Conservation (phyloP, 2,329 filamentous ascomycete genomes). For the Calonectria honghensis region DNA sequence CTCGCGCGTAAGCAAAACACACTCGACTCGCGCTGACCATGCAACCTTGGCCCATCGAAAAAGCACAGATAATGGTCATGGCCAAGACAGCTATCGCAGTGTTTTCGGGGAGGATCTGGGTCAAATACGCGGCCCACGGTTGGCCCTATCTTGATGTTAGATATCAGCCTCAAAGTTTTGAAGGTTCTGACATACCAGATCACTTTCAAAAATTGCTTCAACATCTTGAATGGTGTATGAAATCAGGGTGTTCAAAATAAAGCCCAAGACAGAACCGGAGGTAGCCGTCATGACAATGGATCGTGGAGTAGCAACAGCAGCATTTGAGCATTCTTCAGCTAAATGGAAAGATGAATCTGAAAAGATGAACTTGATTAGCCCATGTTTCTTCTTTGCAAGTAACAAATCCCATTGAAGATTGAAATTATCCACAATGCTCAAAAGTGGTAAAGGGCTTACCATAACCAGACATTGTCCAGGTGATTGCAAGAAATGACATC, state of each 20-base stretch:
- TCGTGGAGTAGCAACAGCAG: slow-evolving; percentile 37
- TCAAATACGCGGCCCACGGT: slow-evolving; percentile 40
- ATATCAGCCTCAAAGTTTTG: rapidly evolving
- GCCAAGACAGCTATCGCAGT: slow-evolving; percentile 35
- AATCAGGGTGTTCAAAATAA: slow-evolving; percentile 36
- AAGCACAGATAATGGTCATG: slow-evolving; percentile 40
- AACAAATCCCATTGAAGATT: background rate
- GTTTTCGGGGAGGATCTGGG: slow-evolving; percentile 34
- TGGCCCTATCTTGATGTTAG: slow-evolving; percentile 30
- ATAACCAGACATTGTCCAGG: slow-evolving; percentile 44
- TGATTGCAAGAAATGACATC: slow-evolving; percentile 42
- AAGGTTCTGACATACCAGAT: slow-evolving; percentile 14
- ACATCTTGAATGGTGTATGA: slow-evolving; percentile 41
- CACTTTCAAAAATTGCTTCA: slow-evolving; percentile 39
- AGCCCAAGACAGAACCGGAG: slow-evolving; percentile 36
- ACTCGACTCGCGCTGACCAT: slow-evolving; percentile 41
- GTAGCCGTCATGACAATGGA: slow-evolving; percentile 41
- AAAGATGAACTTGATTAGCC: background rate
- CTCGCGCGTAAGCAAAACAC: slow-evolving; percentile 41
- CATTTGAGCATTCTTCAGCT: slow-evolving; percentile 41
- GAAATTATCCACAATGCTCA: background rate
- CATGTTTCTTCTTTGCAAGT: too few species aligned
- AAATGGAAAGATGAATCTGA: slow-evolving; percentile 40
- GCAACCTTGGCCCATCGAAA: slow-evolving; percentile 39
- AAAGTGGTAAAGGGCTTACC: background rate